Percentiles rank a stretch among this genome's conserved stretches.
Evolutionary conservation across 2,329 filamentous ascomycete species (phyloP).

Genomic region (Triangularia verruculosa): DNA sequence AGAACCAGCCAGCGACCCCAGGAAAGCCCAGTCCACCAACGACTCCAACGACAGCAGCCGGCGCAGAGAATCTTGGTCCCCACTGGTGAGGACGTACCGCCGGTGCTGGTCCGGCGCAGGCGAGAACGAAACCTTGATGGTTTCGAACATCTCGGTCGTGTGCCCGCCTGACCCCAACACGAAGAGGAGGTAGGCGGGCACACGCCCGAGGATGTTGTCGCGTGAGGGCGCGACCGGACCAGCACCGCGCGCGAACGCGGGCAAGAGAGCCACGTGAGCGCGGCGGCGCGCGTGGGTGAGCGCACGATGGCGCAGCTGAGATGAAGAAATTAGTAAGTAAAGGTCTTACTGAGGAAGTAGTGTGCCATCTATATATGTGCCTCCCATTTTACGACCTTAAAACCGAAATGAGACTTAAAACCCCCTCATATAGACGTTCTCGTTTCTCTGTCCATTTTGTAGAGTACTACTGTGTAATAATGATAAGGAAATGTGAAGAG

Average conservation of each 20-base stretch:
- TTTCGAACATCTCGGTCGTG: conserved; percentile 88
- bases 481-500: too few relatives aligned
- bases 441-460: too few relatives aligned
- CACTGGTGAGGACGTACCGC: conserved; percentile 77
- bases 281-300: conserved; percentile 14
- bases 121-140: conserved; percentile 63
- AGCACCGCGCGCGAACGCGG: conserved; percentile 10
- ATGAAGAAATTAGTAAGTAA: not conserved
- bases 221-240: not conserved
- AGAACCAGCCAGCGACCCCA: conserved; percentile 29
- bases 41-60: conserved; percentile 64
- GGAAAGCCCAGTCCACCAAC: conserved; percentile 36
- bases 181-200: conserved; percentile 61
- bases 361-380: too few relatives aligned
- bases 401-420: too few relatives aligned
- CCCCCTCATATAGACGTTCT: too few relatives aligned
- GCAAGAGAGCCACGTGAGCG: not conserved
- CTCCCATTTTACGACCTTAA: too few relatives aligned
- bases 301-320: conserved; percentile 22
- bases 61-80: conserved; percentile 68
- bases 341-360: too few relatives aligned
- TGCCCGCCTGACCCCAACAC: conserved; percentile 92
- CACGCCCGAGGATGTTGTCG: not conserved
- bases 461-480: too few relatives aligned
- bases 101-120: conserved; percentile 57